Evolutionary conservation across 495 filamentous ascomycete genomes (phyloP), one percentile per base, ranked within the genome.

Genomic region (Penicillium lividum): DNA sequence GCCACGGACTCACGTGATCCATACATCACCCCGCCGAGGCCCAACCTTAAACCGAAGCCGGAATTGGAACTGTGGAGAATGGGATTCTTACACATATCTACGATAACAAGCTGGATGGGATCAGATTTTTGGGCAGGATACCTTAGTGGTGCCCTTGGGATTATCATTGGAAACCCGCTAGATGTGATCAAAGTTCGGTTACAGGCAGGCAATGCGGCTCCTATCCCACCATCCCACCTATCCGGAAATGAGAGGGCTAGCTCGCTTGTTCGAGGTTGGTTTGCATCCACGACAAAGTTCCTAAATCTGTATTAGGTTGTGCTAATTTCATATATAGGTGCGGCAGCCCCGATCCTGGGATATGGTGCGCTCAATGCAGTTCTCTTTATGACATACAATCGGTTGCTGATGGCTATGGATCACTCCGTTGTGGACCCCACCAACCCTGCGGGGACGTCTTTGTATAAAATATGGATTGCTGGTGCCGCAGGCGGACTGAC

Each of bases 61-160:
- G 50, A 56, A 36, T 34, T 27, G 53, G 7, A 29, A 31, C 18
- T 49, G 47, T 51, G 59, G 52, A 40, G 51, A 53, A 22, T 51
- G n/a, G 29, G 25, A 40, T 18, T 25, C 16, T 28, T 45, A 4
- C 42, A 46, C 29, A 36, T 22, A 5, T 47, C 38, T 45, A 46
- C 29, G 7, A 36, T 22, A 22, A 22, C 22, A 18, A n/a, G 11
- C 25, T 33, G 27, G 34, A 93, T 93, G 89, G 88, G 88, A 33
- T 82, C 89, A 55, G 91, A 93, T 73, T 96, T 94, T 74, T 93
- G 86, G 88, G 88, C 84, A 56, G 89, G 92, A 62, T 96, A 96
- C 73, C 74, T 93, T 61, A 91, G 87, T 64, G 92, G 92, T 16
- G 90, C 87, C 51, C 78, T 84, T 5, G 88, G 89, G 44, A 96